Percentiles rank a stretch among this genome's conserved stretches.
These are phyloP conservation scores for Rhynchospora pubera DNA, from an alignment of 176 grass and related monocot genomes.

Conservation along the genomic window DNA sequence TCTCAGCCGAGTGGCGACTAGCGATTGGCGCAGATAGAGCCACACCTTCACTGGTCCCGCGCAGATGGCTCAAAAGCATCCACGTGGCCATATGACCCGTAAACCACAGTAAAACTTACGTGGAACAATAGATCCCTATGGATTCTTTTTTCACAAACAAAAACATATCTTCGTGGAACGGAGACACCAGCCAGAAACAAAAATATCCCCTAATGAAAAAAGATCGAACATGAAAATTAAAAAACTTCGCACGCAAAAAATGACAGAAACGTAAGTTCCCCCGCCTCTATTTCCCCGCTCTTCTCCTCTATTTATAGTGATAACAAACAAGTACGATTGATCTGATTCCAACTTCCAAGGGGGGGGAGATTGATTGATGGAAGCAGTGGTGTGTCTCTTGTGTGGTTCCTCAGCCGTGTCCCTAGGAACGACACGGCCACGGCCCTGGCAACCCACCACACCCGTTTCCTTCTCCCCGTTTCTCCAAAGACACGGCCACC, in stretches of 20 bases:
- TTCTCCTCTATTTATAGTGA: not conserved
- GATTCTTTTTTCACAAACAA: not conserved
- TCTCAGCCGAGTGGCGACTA: not conserved
- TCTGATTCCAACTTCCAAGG: not conserved
- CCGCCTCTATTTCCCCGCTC: slow-evolving; percentile 3
- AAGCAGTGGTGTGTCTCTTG: slow-evolving; percentile 11
- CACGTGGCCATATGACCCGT: not conserved
- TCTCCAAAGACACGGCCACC: slow-evolving; percentile 9
- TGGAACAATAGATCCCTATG: not conserved
- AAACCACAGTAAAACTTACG: not conserved
- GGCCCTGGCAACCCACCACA: not conserved
- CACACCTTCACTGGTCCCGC: not conserved
- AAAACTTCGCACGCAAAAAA: not conserved
- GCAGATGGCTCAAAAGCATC: not conserved
- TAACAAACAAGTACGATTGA: not conserved
- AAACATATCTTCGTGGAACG: not conserved
- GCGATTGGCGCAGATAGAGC: not conserved
- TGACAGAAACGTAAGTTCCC: not conserved
- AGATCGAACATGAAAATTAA: not conserved
- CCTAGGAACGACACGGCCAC: not conserved
- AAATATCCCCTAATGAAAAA: not conserved
- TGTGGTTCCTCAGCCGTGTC: slow-evolving; percentile 9
- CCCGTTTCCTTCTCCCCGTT: not conserved
- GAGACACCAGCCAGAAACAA: not conserved
- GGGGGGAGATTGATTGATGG: not conserved